Conservation (phyloP, 108 stramenopile species). For the Pseudonitzschia pungens region DNA sequence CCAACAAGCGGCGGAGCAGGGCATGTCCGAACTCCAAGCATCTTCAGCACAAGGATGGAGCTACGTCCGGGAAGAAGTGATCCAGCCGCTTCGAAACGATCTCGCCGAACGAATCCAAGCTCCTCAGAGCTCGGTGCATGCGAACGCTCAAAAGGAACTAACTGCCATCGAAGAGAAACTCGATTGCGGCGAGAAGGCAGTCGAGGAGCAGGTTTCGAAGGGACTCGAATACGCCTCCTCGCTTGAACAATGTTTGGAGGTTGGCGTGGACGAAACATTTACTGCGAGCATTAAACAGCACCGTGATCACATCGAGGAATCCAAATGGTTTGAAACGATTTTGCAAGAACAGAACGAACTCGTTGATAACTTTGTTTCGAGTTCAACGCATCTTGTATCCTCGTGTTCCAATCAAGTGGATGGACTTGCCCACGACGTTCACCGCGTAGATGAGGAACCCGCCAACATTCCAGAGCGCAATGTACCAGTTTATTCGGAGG, state of each 20-base stretch:
- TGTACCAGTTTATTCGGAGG: not conserved
- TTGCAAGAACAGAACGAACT: not conserved
- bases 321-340: not conserved
- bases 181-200: not conserved
- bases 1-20: not conserved
- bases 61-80: not conserved
- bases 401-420: not conserved
- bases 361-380: not conserved
- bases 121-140: not conserved
- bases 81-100: constrained; percentile 1
- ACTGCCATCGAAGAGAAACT: not conserved
- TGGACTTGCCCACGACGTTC: not conserved
- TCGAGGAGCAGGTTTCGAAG: not conserved
- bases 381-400: not conserved
- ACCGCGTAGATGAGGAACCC: not conserved
- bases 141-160: not conserved
- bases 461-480: not conserved
- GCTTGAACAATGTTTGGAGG: not conserved
- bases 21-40: not conserved
- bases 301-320: not conserved
- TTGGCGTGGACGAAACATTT: not conserved
- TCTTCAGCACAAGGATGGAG: not conserved
- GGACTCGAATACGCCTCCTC: not conserved
- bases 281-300: not conserved
- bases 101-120: constrained; percentile 2